Conservation (phyloP, 371 early-diverging fungal genomes). For the Basidiobolus meristosporus region DNA sequence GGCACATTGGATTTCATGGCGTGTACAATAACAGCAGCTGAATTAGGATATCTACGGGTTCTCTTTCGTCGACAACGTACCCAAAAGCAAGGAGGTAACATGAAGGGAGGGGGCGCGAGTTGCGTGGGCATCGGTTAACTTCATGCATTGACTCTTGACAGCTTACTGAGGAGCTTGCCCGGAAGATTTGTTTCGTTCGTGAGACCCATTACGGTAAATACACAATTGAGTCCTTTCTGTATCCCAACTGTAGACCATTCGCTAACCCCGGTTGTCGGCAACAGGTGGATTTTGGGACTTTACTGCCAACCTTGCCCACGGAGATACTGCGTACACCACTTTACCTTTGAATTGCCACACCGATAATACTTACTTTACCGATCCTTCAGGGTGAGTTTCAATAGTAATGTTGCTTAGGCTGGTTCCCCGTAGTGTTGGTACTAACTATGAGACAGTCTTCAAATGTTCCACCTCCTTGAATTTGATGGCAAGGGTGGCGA, state of each 20-base stretch:
- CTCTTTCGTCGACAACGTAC: constrained; percentile 55
- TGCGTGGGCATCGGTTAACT: no score
- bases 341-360: constrained; percentile 65
- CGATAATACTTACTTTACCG: constrained; percentile 84
- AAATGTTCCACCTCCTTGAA: constrained; percentile 71
- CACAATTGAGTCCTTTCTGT: background rate
- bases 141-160: background rate
- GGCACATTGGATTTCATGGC: background rate
- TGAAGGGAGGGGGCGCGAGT: no score
- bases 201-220: constrained; percentile 58
- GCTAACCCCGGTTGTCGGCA: no score
- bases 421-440: background rate
- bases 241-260: background rate
- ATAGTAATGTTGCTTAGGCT: background rate
- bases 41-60: constrained; percentile 45
- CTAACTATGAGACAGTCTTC: constrained; percentile 19
- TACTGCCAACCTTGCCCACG: constrained; percentile 58
- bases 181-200: constrained; percentile 52
- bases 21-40: background rate
- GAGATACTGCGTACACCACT: constrained; percentile 77
- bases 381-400: constrained; percentile 46
- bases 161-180: constrained; percentile 35
- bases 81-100: constrained; percentile 31
- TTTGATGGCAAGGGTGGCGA: constrained; percentile 59
- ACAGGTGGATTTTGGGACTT: constrained; percentile 61